Conservation (phyloP, 2,329 filamentous ascomycete genomes). For the Apiospora saccharicola region DNA sequence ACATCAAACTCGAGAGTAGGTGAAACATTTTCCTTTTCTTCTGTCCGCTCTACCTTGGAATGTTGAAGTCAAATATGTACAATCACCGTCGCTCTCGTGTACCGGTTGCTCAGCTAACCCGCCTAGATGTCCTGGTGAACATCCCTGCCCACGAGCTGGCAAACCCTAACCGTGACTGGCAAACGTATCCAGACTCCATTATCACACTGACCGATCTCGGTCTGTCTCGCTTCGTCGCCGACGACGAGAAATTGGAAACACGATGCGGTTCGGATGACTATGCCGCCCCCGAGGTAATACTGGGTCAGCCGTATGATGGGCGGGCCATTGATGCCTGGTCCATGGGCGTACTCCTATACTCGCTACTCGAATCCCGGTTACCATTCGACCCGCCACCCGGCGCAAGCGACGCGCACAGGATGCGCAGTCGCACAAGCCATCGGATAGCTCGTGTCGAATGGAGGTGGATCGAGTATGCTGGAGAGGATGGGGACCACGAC, state of each 20-base stretch:
- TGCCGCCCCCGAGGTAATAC: conserved; percentile 92
- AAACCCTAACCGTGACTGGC: conserved; percentile 71
- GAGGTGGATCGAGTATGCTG: conserved; percentile 89
- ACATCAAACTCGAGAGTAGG: conserved; percentile 96
- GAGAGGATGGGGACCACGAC: conserved; percentile 88
- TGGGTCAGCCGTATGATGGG: conserved; percentile 94
- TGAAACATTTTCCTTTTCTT: conserved; percentile 33
- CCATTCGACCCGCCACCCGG: conserved; percentile 92
- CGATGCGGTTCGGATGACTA: conserved; percentile 97
- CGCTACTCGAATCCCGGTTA: conserved; percentile 88
- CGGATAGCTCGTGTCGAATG: conserved; percentile 96
- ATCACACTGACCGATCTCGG: conserved; percentile 92
- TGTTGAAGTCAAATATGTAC: conserved; percentile 2
- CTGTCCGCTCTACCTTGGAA: conserved; percentile 24
- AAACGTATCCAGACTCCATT: conserved; percentile 79
- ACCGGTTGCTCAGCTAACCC: conserved; percentile 24
- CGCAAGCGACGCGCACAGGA: conserved; percentile 76
- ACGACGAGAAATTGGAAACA: conserved; percentile 89
- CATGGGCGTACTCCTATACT: conserved; percentile 90
- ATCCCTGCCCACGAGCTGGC: conserved; percentile 73
- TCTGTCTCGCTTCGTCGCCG: conserved; percentile 83
- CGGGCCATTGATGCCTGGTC: conserved; percentile 95
- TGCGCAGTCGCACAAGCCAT: conserved; percentile 85
- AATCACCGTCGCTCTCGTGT: conserved; percentile 26
- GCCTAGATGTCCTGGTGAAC: conserved; percentile 87